These are phyloP conservation scores for Phytophthora boehmeriae DNA, from an alignment of 352 stramenopile genomes.

Conservation along the genomic window DNA sequence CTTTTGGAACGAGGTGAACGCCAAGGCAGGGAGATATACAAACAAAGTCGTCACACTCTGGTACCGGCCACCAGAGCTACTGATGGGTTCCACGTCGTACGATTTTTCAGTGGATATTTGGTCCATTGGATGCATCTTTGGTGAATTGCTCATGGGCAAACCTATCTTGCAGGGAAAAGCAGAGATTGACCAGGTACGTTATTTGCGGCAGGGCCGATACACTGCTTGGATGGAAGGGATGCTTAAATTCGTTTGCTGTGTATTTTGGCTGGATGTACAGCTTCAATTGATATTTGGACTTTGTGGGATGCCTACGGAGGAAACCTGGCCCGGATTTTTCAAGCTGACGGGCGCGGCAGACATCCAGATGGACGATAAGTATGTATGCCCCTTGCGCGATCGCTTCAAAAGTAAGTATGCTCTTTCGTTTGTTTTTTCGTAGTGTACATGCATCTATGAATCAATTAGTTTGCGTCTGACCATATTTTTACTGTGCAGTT, in stretches of 20 bases:
- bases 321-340: constrained; percentile 83
- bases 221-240: not conserved
- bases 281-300: constrained; percentile 84
- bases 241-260: constrained; percentile 7
- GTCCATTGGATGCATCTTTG: constrained; percentile 92
- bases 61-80: constrained; percentile 94
- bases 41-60: constrained; percentile 97
- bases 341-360: constrained; percentile 73
- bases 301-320: constrained; percentile 75
- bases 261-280: constrained; percentile 28
- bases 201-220: not conserved
- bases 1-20: constrained; percentile 88
- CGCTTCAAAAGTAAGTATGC: constrained; percentile 79
- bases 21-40: constrained; percentile 86
- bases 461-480: not conserved
- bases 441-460: not conserved
- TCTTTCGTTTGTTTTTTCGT: not conserved
- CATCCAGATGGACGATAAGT: constrained; percentile 80
- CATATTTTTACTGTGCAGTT: constrained; percentile 40
- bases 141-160: constrained; percentile 75
- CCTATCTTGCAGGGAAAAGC: constrained; percentile 85
- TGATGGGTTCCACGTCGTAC: constrained; percentile 93
- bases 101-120: constrained; percentile 94
- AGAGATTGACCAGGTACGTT: constrained; percentile 79
- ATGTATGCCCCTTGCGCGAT: constrained; percentile 68